Conservation (phyloP, 805 yeast genomes). For the Brettanomyces naardenensis region DNA sequence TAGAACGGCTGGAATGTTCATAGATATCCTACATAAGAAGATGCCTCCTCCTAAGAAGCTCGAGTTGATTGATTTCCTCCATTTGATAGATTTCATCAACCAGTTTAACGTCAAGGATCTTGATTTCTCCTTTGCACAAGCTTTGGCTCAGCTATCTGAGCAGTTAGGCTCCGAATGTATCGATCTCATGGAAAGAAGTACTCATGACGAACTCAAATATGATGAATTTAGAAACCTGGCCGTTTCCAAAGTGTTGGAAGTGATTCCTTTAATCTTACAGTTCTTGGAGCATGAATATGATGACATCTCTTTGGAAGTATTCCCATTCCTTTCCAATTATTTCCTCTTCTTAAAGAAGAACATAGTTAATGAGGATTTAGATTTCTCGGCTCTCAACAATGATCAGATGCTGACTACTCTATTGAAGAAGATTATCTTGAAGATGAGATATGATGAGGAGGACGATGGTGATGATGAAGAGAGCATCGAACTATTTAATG, state of each 20-base stretch:
- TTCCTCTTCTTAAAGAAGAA: constrained; percentile 60
- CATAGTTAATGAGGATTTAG: constrained; percentile 27
- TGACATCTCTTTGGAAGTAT: constrained; percentile 77
- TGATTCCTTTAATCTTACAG: constrained; percentile 66
- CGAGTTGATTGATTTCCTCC: constrained; percentile 59
- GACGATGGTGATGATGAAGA: constrained; percentile 58
- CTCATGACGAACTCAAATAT: constrained; percentile 27
- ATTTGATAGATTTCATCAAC: constrained; percentile 49
- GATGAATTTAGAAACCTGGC: constrained; percentile 30
- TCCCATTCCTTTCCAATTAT: constrained; percentile 72
- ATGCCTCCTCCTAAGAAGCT: constrained; percentile 51
- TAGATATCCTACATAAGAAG: constrained; percentile 48
- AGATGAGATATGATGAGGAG: constrained; percentile 71
- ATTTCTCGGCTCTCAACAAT: constrained; percentile 23
- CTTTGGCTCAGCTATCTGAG: constrained; percentile 68
- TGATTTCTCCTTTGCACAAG: constrained; percentile 59
- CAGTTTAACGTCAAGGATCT: constrained; percentile 33
- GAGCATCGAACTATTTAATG: constrained; percentile 68
- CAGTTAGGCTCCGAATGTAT: constrained; percentile 70
- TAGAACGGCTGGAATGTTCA: constrained; percentile 48
- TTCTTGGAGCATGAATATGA: constrained; percentile 80
- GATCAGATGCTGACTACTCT: constrained; percentile 52
- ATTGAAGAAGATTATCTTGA: constrained; percentile 61
- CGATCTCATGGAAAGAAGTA: constrained; percentile 51
- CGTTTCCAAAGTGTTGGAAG: constrained; percentile 42